Conservation (phyloP, 1,139 yeast species). For the Suhomyces choctaworum region DNA sequence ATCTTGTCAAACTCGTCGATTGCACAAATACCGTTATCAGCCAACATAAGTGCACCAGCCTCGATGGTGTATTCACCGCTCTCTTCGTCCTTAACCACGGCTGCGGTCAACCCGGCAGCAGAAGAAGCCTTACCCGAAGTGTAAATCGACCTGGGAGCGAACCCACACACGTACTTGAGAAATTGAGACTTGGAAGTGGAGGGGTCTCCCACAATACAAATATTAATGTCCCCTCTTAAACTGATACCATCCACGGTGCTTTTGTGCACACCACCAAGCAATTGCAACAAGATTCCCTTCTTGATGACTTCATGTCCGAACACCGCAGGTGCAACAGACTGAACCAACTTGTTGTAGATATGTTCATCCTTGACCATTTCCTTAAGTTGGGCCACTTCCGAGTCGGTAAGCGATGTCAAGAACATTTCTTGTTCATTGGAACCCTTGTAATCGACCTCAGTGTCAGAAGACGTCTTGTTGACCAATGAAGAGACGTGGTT, state of each 20-base stretch:
- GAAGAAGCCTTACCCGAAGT: constrained; percentile 98
- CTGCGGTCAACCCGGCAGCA: constrained; percentile 98
- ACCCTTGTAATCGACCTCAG: constrained; percentile 35
- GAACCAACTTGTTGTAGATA: constrained; percentile 80
- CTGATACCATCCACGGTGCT: constrained; percentile 92
- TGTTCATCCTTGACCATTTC: constrained; percentile 91
- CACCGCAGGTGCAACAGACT: constrained; percentile 94
- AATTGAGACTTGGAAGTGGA: constrained; percentile 97
- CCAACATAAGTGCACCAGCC: constrained; percentile 98
- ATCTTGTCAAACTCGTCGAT: constrained; percentile 98
- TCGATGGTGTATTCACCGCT: constrained; percentile 97
- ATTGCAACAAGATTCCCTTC: constrained; percentile 85
- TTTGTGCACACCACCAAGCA: constrained; percentile 96
- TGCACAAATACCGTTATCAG: constrained; percentile 98
- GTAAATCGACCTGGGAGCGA: constrained; percentile 92
- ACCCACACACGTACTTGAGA: constrained; percentile 86
- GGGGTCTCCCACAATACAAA: constrained; percentile 97
- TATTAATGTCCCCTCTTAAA: constrained; percentile 94
- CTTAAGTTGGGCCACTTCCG: constrained; percentile 82
- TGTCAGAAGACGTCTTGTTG: constrained; percentile 39
- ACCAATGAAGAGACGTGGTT: constrained; percentile 74
- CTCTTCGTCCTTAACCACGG: constrained; percentile 96
- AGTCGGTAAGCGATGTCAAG: constrained; percentile 74
- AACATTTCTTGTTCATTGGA: constrained; percentile 75
- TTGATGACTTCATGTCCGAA: constrained; percentile 95